Evolutionary conservation across 2,329 filamentous ascomycete genomes (phyloP), one percentile per base, ranked within the genome.

Genomic region (Akanthomyces dipterigenus): DNA sequence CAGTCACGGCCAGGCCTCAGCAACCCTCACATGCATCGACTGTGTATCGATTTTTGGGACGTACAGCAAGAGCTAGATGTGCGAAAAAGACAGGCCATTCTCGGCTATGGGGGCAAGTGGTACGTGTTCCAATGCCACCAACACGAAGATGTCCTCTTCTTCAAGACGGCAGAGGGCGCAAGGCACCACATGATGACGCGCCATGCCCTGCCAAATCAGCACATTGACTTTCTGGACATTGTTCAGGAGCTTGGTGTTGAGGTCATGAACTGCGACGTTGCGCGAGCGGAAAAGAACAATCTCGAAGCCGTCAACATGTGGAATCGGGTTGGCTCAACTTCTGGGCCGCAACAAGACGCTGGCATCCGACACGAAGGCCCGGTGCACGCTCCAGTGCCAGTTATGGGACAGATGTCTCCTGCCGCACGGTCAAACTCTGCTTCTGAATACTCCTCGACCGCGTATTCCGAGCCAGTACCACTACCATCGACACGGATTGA

Each of bases 51-150:
- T 9, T 6, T 57, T 3, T 24, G 38, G 28, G 31, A 61, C 9
- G 34, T 61, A 18, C 50, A 48, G 2, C 38, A 46, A 26, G 54
- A 58, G 14, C n/a, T 1, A 4, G 20, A 62, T 7, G 12, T 36
- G 1, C 36, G 31, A 8, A 26, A 22, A 11, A 31, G 54, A 22
- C 60, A 62, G n/a, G 46, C 46, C 5, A 57, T 62, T 28, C 28
- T 57, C 11, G 42, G 22, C 3, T 62, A 50, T 24, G 38, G 46
- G n/a, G 54, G 60, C 16, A 57, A 62, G n/a, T 62, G 54, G 53
- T 62, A 57, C 14, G 60, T 62, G 20, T 62, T 62, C 16, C 46
- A 48, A 14, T 62, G 60, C 20, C 28, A 62, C 38, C 46, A 45
- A 16, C 60, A 62, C n/a, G n/a, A 18, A 16, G 38, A 62, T 3